These are phyloP conservation scores for Hymenoscyphus occultus DNA, from an alignment of 2,329 filamentous ascomycete genomes.

Conservation along the genomic window DNA sequence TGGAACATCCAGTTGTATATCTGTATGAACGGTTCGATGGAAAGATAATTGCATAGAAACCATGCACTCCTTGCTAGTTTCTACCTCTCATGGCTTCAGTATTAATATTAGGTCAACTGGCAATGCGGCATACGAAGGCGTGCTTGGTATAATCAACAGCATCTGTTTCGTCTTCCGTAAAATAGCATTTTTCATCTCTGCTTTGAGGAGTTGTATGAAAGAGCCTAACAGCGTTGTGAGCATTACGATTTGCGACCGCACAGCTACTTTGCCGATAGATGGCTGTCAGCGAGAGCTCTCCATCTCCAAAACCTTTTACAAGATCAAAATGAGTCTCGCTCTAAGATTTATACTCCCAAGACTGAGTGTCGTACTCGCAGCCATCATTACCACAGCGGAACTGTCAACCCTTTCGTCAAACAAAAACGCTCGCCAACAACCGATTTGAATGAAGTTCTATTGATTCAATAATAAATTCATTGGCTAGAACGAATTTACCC, in stretches of 20 bases:
- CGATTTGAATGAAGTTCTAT: too few relatives aligned
- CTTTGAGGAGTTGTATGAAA: not conserved
- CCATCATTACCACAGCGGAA: not conserved
- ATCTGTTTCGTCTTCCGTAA: not conserved
- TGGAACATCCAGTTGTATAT: not conserved
- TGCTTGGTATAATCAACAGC: not conserved
- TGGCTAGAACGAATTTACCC: too few relatives aligned
- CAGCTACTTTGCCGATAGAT: conserved; percentile 59
- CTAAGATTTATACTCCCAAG: not conserved
- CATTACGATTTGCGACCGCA: conserved; percentile 59
- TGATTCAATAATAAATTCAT: too few relatives aligned
- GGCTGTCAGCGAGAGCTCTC: conserved; percentile 43
- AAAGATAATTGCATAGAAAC: not conserved
- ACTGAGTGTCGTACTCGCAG: not conserved
- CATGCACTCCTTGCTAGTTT: not conserved
- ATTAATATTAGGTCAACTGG: conserved; percentile 39
- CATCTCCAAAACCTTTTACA: not conserved
- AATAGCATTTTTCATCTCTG: not conserved
- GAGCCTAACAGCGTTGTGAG: conserved; percentile 54
- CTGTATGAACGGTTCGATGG: not conserved
- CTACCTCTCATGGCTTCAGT: not conserved
- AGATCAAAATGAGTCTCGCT: not conserved
- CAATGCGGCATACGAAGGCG: conserved; percentile 45
- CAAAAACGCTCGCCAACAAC: too few relatives aligned
- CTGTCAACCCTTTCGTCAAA: too few relatives aligned